Evolutionary conservation across 495 filamentous ascomycete genomes (phyloP), one percentile per base, ranked within the genome.

Genomic region (Aspergillus haitiensis): DNA sequence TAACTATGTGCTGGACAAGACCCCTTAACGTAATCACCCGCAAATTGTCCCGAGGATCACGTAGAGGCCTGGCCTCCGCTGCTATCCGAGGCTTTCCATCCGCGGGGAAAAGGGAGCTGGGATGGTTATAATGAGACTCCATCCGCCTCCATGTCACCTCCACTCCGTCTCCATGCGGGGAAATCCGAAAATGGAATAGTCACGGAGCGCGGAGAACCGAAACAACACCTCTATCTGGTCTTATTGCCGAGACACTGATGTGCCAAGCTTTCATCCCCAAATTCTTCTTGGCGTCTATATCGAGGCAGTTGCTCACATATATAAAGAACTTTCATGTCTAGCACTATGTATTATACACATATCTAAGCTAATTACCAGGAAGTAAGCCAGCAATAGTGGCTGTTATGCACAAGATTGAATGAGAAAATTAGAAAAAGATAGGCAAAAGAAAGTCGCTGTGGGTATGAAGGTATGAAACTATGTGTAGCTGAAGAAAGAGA

Each of bases 21-120:
- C 39, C 12, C 8, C 18, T 15, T 40, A 54, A 60, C 50, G 50
- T 60, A 53, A 60, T 54, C 58, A 48, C 4, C 50, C 50, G 33
- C 33, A 59, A 40, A 47, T 39, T 37, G 21, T 51, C 52, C 48
- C 56, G 45, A 59, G 60, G 56, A 51, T 15, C 32, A 48, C 46
- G 61, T 55, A 21, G 36, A 56, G 50, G 45, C 46, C 49, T 49
- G 40, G 33, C 18, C 49, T 7, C 59, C 67, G 58, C 58, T 48
- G 49, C 18, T 66, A 42, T 60, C 69, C 69, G 69, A 56, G 60
- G 54, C 55, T 66, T 60, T 60, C 64, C 63, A 65, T 61, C 33
- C 27, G 44, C 21, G 48, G 48, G 48, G 39, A 18, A 39, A 56
- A 51, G 47, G 52, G 31, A 49, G 21, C 13, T 35, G 32, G 44